Evolutionary conservation across 257 asterid species (phyloP), one percentile per base, ranked within the genome.

Genomic region (Hygrophila difformis): DNA sequence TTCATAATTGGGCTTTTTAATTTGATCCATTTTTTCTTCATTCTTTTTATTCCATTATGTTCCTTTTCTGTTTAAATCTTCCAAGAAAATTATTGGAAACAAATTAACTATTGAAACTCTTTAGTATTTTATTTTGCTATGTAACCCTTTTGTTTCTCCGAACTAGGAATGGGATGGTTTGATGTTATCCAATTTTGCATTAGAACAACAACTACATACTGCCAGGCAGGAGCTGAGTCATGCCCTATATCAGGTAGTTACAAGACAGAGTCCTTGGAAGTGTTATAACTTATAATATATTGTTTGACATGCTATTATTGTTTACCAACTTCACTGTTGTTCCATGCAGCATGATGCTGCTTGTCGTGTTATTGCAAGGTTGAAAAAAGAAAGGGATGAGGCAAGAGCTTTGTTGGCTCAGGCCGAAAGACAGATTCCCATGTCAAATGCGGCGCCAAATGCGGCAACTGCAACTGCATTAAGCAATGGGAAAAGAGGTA

Each of bases 171-270:
- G 97, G 99, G 99, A 91, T 73, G 81, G 92, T 37, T 59, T 91
- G 61, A 91, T 91, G 99, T 88, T 91, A 8, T 91, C 99, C 45
- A 91, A 86, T 78, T 80, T 82, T 71, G 82, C 99, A 1, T 46
- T 83, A 76, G 99, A 87, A 78, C 91, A 78, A 61, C 99, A 91
- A 62, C 56, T 91, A 49, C 99, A 91, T 63, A 76, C 82, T 28
- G 95, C 96, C 45, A 81, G 99, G 75, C 96, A 91, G 66, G 99
- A 91, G 72, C 76, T 91, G 41, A 91, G 99, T 64, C 99, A 91
- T 65, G 97, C 99, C 39, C 56, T 86, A 47, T 91, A 91, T 71
- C 99, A 91, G 94, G 98, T 91, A 52, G 51, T 23, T 13, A 22
- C 3, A 15, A 37, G 56, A 44, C 18, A 41, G 37, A 20, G 37